A percentile compares a stretch with the other conserved stretches of the same genome.
phyloP scores from a whole-genome alignment of 345 rosid species.

The Corymbia maculata region DNA sequence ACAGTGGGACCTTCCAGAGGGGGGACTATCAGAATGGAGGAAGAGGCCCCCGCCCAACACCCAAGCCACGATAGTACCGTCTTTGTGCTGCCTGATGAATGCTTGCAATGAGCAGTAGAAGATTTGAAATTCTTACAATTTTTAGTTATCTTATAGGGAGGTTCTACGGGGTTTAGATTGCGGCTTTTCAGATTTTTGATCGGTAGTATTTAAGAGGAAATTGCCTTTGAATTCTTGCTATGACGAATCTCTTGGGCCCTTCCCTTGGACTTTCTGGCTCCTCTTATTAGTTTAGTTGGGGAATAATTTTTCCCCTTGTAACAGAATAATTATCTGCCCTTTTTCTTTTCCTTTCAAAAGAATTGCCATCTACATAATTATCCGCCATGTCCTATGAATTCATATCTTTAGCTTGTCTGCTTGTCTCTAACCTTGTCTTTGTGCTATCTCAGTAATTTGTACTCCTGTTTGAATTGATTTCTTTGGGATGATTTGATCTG shows the following conservation, averaged over 20 bases:
- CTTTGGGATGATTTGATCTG: neutral
- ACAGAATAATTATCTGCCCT: neutral
- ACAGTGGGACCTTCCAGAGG: slow-evolving; percentile 18
- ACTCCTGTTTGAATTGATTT: neutral
- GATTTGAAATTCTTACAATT: neutral
- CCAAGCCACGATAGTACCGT: neutral
- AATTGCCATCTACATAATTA: neutral
- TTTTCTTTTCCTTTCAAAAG: neutral
- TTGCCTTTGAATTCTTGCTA: neutral
- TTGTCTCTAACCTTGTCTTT: neutral
- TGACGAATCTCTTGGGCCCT: neutral
- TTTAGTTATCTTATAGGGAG: neutral
- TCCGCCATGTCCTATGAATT: neutral
- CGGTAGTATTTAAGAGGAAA: neutral
- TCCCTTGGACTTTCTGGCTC: neutral
- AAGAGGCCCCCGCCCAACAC: neutral
- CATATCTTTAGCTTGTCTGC: neutral
- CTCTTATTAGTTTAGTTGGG: neutral
- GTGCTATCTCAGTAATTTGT: neutral
- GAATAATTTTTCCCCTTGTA: neutral
- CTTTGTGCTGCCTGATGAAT: neutral
- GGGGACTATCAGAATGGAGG: slow-evolving; percentile 10
- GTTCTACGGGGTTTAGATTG: neutral
- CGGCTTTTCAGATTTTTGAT: neutral
- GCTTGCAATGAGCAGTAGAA: neutral